Percentiles rank a stretch among this genome's conserved stretches.
Evolutionary conservation across 768 basidiomycete species (phyloP).

Genomic region (Boletus coccyginus): DNA sequence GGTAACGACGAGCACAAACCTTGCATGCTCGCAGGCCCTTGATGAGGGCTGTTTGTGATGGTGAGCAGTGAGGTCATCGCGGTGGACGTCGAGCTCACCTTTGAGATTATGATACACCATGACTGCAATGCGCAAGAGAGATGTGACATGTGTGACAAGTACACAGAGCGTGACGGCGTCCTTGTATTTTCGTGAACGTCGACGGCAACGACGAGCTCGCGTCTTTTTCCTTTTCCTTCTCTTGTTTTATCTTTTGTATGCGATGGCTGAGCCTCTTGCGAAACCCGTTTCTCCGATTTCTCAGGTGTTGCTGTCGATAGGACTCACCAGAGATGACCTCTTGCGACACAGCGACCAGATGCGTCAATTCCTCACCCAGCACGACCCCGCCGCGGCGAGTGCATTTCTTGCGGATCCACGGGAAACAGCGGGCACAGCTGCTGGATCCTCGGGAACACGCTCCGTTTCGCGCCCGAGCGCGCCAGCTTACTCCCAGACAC

Average conservation of each 20-base stretch:
- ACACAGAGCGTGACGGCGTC: constrained; percentile 17
- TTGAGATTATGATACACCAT: constrained; percentile 90
- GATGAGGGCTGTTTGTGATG: constrained; percentile 70
- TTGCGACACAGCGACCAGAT: constrained; percentile 71
- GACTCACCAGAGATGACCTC: constrained; percentile 76
- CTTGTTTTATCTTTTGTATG: not conserved
- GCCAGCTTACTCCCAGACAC: constrained; percentile 36
- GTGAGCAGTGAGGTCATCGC: constrained; percentile 19
- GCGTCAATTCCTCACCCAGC: constrained; percentile 70
- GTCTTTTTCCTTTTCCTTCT: not conserved
- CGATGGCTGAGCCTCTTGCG: constrained; percentile 24
- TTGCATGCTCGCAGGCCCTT: constrained; percentile 98
- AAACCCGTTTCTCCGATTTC: constrained; percentile 63
- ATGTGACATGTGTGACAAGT: constrained; percentile 25
- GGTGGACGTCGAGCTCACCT: constrained; percentile 41
- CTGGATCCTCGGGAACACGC: constrained; percentile 39
- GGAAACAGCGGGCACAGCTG: constrained; percentile 39
- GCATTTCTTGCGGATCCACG: constrained; percentile 35
- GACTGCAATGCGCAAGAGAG: constrained; percentile 11
- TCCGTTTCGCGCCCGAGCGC: constrained; percentile 49
- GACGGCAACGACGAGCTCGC: constrained; percentile 21
- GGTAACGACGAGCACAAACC: constrained; percentile 42
- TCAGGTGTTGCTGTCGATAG: constrained; percentile 65
- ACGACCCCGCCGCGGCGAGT: constrained; percentile 46
- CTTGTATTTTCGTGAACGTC: constrained; percentile 14